Evolutionary conservation across 2,329 filamentous ascomycete species (phyloP).

Genomic region (Phialophora expanda): DNA sequence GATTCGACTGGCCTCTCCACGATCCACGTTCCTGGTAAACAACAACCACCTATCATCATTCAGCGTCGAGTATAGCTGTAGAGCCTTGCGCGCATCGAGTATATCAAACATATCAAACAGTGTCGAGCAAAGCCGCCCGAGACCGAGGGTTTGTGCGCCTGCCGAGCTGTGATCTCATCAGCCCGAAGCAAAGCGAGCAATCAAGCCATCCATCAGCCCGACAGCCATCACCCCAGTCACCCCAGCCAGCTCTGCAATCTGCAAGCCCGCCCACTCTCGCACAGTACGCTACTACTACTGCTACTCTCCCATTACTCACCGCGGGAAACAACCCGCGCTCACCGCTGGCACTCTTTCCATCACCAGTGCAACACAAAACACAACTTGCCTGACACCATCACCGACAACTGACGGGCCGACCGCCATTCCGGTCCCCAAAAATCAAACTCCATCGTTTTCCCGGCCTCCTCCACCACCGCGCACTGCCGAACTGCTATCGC

Average conservation of each 20-base stretch:
- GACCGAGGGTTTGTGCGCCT: constrained; percentile 6
- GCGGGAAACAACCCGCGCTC: constrained; percentile 17
- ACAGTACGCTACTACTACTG: neutral
- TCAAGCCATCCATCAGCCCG: constrained; percentile 24
- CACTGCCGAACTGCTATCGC: constrained; percentile 5
- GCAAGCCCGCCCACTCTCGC: constrained; percentile 22
- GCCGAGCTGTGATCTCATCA: constrained; percentile 30
- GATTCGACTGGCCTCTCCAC: constrained; percentile 33
- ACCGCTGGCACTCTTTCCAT: constrained; percentile 20
- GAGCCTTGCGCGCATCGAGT: constrained; percentile 26
- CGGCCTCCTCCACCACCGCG: constrained; percentile 3
- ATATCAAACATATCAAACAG: constrained; percentile 6
- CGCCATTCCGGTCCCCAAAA: constrained; percentile 18
- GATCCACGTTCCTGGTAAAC: constrained; percentile 36
- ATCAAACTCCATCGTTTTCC: neutral
- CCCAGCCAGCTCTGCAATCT: constrained; percentile 22
- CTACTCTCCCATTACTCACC: constrained; percentile 15
- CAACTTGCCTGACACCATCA: constrained; percentile 14
- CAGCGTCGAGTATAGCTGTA: constrained; percentile 19
- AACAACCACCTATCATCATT: constrained; percentile 31
- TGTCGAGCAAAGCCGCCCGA: neutral
- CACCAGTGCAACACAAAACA: constrained; percentile 18
- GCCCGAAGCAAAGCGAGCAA: constrained; percentile 21
- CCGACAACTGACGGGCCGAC: constrained; percentile 12
- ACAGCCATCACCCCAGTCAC: constrained; percentile 23